Evolutionary conservation across 2,329 filamentous ascomycete species (phyloP), one percentile per base, ranked within the genome.

Genomic region (Aureobasidium sp.): DNA sequence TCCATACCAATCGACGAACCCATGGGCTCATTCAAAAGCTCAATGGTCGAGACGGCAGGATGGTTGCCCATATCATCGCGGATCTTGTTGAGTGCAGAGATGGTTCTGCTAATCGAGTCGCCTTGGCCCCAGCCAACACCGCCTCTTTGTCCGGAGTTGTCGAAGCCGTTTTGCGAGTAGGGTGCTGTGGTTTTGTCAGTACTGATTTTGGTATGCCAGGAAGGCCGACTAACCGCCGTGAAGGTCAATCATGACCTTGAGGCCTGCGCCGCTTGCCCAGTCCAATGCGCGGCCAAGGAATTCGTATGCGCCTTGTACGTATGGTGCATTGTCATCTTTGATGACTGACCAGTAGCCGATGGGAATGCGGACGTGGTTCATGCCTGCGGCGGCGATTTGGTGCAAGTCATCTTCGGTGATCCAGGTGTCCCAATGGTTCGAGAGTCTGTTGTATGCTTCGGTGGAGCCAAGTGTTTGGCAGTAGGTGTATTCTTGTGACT

Each of bases 161-260:
- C 85, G 69, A 87, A 87, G 3, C 85, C 85, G 64, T 87, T 87
- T 67, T 88, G 85, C 7, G 83, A 86, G 7, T 80, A 80, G 20
- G 84, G 82, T 36, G 84, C 83, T 77, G 64, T 15, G 48, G 1
- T 14, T 56, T 17, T 55, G 59, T 67, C 49, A 65, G 41, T 25
- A 17, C n/a, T 5, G 20, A 31, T 31, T 7, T n/a, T 17, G 5
- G 11, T 20, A 9, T n/a, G 9, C 5, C 5, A 37, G 8, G 5
- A 14, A 20, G 31, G n/a, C 22, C 11, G 14, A 44, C 14, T 42
- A 75, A 84, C 82, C 83, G 66, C 86, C 86, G 68, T 89, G 87
- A 25, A 89, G 73, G 70, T 89, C 87, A 67, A 89, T 79, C 73
- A 87, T 80, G 45, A 88, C 83, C 68, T 86, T 86, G 53, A 89